Percentiles rank a stretch among this genome's conserved stretches.
Evolutionary conservation across 805 yeast genomes (phyloP).

Genomic region (Yamadazyma endophytica): DNA sequence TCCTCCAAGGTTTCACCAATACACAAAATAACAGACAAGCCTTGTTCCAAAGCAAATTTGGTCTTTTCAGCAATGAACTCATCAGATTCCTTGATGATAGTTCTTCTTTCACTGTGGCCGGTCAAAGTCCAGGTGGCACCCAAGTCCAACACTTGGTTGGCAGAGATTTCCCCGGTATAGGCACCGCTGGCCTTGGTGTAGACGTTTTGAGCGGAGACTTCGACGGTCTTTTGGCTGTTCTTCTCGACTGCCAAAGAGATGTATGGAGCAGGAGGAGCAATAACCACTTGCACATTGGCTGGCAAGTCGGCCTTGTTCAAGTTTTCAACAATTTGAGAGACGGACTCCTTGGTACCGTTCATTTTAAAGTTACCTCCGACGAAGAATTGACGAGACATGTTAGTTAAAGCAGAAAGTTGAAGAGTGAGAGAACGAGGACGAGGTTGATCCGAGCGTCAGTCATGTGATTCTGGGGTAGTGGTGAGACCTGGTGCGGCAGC

Average conservation of each 20-base stretch:
- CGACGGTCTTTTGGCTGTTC: conserved; percentile 68
- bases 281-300: conserved; percentile 81
- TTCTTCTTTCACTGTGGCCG: conserved; percentile 99
- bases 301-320: conserved; percentile 78
- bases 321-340: conserved; percentile 76
- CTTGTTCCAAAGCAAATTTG: conserved; percentile 86
- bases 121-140: conserved; percentile 93
- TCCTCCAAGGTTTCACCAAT: conserved; percentile 97
- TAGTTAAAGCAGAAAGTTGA: no score
- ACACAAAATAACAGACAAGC: conserved; percentile 89
- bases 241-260: conserved; percentile 66
- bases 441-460: no score
- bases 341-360: conserved; percentile 90
- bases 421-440: no score
- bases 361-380: conserved; percentile 99
- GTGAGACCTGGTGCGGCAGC: no score
- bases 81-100: conserved; percentile 84
- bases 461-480: no score
- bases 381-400: conserved; percentile 89
- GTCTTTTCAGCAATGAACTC: conserved; percentile 91
- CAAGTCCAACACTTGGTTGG: conserved; percentile 81
- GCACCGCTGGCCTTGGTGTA: conserved; percentile 91
- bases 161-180: conserved; percentile 95
- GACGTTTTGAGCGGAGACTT: conserved; percentile 88
- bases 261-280: conserved; percentile 96